These are phyloP conservation scores for Alternaria hordeiaustralica DNA, from an alignment of 2,329 filamentous ascomycete genomes.

Conservation along the genomic window DNA sequence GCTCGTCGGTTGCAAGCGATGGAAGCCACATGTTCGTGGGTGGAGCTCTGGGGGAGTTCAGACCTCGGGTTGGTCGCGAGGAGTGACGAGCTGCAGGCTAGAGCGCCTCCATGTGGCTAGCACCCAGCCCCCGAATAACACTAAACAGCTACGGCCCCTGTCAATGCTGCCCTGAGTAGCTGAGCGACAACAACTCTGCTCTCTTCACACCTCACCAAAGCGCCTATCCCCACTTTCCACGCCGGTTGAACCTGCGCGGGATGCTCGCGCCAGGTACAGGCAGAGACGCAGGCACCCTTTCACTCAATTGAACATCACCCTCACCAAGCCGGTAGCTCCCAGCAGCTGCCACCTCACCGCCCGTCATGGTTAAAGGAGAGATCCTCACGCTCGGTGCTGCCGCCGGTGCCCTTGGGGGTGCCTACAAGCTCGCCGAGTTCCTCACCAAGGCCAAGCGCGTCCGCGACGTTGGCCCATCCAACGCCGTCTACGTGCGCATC, in stretches of 20 bases:
- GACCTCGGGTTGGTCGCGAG: constrained; percentile 28
- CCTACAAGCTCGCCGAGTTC: constrained; percentile 50
- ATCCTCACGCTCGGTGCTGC: constrained; percentile 43
- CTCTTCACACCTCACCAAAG: constrained; percentile 25
- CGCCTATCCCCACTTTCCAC: constrained; percentile 22
- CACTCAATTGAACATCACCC: constrained; percentile 26
- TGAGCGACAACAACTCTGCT: constrained; percentile 15
- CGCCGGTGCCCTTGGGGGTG: constrained; percentile 43
- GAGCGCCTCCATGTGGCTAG: constrained; percentile 19
- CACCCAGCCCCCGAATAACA: constrained; percentile 25
- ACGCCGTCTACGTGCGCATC: constrained; percentile 49
- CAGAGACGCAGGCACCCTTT: constrained; percentile 33
- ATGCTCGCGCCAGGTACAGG: constrained; percentile 40
- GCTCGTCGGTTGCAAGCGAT: background rate
- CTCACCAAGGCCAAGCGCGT: constrained; percentile 45
- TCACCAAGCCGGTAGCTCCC: constrained; percentile 16
- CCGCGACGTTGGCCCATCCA: constrained; percentile 46
- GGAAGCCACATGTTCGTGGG: constrained; percentile 12
- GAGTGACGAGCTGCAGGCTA: constrained; percentile 18
- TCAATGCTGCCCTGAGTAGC: constrained; percentile 11
- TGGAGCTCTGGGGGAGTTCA: constrained; percentile 8
- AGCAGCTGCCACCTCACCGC: constrained; percentile 7
- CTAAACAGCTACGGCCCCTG: constrained; percentile 15
- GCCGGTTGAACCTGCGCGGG: constrained; percentile 35
- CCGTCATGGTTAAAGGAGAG: constrained; percentile 42